phyloP scores from a whole-genome alignment of 768 basidiomycete species.

The Lentinula raphanica region DNA sequence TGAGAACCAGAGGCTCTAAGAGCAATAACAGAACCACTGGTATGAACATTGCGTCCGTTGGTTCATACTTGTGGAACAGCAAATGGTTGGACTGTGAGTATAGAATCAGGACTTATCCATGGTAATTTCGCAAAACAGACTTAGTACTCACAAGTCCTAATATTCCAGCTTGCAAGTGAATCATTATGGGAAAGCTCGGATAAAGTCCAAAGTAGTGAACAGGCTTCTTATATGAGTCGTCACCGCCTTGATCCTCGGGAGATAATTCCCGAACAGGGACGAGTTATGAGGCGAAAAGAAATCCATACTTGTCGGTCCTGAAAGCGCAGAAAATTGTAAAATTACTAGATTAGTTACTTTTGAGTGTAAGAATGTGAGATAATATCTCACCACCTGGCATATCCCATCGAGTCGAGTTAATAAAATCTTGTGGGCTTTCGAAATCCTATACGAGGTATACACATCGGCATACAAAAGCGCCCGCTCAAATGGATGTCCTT shows the following conservation, averaged over 20 bases:
- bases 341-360: background rate
- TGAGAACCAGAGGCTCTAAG: background rate
- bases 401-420: background rate
- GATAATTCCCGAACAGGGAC: background rate
- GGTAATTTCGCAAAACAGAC: background rate
- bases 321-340: background rate
- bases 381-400: background rate
- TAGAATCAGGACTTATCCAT: background rate
- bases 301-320: conserved; percentile 1
- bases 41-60: background rate
- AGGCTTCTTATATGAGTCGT: conserved; percentile 1
- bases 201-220: background rate
- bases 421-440: too few relatives aligned
- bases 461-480: too few relatives aligned
- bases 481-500: too few relatives aligned
- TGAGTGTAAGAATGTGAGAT: background rate
- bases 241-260: conserved; percentile 3
- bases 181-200: conserved; percentile 3
- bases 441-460: too few relatives aligned
- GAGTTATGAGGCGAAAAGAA: background rate
- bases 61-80: conserved; percentile 5
- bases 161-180: conserved; percentile 3
- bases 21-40: background rate
- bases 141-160: background rate
- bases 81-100: background rate